Percentiles rank a stretch among this genome's conserved stretches.
phyloP scores from a whole-genome alignment of 495 filamentous ascomycete genomes.

The Talaromyces trachyspermus region DNA sequence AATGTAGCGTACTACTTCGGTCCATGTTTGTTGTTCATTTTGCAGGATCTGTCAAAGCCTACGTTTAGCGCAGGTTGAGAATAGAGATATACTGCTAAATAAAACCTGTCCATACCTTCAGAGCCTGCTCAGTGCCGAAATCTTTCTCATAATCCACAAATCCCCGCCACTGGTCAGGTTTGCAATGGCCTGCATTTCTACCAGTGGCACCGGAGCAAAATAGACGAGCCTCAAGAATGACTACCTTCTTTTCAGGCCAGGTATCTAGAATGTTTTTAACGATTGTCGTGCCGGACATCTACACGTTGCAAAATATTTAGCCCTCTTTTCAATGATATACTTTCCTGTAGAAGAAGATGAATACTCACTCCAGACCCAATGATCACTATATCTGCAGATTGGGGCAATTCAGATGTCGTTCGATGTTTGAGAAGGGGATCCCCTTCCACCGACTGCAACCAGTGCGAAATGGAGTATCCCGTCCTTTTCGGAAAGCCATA shows the following conservation, averaged over 20 bases:
- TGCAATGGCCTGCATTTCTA: constrained; percentile 29
- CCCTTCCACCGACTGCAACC: background rate
- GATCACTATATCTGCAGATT: constrained; percentile 47
- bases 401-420: constrained; percentile 29
- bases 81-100: background rate
- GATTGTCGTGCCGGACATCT: background rate
- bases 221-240: constrained; percentile 70
- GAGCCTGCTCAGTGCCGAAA: background rate
- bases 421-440: background rate
- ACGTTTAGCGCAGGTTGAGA: background rate
- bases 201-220: constrained; percentile 76
- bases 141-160: constrained; percentile 1
- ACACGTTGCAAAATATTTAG: background rate
- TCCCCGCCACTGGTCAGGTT: constrained; percentile 1
- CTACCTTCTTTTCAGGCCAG: constrained; percentile 30
- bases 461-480: background rate
- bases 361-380: constrained; percentile 57
- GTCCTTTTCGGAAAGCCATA: background rate
- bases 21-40: background rate
- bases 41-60: background rate
- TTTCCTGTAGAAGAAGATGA: background rate
- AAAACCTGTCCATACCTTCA: background rate
- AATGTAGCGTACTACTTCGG: background rate
- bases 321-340: no score
- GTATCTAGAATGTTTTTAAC: background rate